Evolutionary conservation across 495 filamentous ascomycete species (phyloP).

Genomic region (Daldinia decipiens): DNA sequence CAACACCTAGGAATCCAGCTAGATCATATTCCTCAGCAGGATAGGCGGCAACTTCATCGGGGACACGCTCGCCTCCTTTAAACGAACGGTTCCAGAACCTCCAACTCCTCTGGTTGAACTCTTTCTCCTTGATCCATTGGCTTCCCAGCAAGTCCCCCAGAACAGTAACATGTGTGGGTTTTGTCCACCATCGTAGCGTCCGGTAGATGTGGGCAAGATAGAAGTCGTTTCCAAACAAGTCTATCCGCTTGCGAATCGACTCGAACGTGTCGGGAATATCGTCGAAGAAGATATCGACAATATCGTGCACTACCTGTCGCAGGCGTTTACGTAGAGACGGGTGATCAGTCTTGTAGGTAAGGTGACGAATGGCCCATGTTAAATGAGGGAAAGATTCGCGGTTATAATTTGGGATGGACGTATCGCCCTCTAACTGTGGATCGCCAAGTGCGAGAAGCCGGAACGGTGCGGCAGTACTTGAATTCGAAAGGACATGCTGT

Average conservation of each 20-base stretch:
- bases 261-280: slow-evolving; percentile 73
- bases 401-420: slow-evolving; percentile 72
- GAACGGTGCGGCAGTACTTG: slow-evolving; percentile 71
- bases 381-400: slow-evolving; percentile 69
- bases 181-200: slow-evolving; percentile 80
- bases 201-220: slow-evolving; percentile 95
- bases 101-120: slow-evolving; percentile 75
- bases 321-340: slow-evolving; percentile 58
- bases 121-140: slow-evolving; percentile 89
- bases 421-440: slow-evolving; percentile 95
- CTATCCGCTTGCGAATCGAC: slow-evolving; percentile 78
- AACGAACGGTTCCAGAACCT: slow-evolving; percentile 90
- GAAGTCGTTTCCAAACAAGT: slow-evolving; percentile 91
- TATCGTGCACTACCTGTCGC: slow-evolving; percentile 59
- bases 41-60: slow-evolving; percentile 66
- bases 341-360: slow-evolving; percentile 56
- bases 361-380: slow-evolving; percentile 61
- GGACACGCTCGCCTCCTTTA: slow-evolving; percentile 69
- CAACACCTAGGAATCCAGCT: slow-evolving; percentile 60
- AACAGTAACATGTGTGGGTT: slow-evolving; percentile 87
- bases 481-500: slow-evolving; percentile 40
- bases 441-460: slow-evolving; percentile 90
- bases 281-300: slow-evolving; percentile 64
- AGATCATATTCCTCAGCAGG: slow-evolving; percentile 62
- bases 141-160: slow-evolving; percentile 94